Evolutionary conservation across 306 rosid species (phyloP).

Genomic region (Vigna unguiculata): DNA sequence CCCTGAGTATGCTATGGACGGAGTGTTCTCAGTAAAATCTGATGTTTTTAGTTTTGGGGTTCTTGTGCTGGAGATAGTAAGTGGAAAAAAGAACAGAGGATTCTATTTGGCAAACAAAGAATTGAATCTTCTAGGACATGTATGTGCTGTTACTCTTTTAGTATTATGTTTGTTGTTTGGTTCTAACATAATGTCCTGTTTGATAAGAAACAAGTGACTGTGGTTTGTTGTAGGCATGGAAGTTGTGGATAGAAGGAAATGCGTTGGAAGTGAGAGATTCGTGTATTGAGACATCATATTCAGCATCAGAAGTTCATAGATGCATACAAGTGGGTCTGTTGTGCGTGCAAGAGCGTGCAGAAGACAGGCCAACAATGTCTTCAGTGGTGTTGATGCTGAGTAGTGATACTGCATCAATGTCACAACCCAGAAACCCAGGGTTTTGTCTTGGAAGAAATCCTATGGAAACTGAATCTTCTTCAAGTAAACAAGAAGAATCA

Average conservation of each 20-base stretch:
- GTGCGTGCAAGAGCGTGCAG: conserved; percentile 62
- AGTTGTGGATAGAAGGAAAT: conserved; percentile 68
- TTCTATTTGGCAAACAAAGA: conserved; percentile 62
- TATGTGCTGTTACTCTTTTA: conserved; percentile 43
- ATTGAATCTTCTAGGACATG: conserved; percentile 74
- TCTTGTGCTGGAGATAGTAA: conserved; percentile 69
- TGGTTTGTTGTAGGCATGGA: conserved; percentile 62
- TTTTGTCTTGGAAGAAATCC: conserved; percentile 55
- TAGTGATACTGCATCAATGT: conserved; percentile 52
- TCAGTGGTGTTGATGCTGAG: conserved; percentile 60
- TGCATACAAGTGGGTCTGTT: conserved; percentile 57
- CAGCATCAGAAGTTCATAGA: conserved; percentile 59
- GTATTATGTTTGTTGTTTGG: not conserved
- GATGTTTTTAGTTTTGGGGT: conserved; percentile 87
- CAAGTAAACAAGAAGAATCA: conserved; percentile 55
- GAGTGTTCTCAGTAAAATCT: conserved; percentile 72
- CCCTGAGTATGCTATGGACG: conserved; percentile 86
- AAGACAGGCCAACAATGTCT: conserved; percentile 63
- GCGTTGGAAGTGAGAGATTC: conserved; percentile 64
- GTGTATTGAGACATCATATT: conserved; percentile 48
- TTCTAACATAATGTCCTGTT: conserved; percentile 9
- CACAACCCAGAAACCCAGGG: conserved; percentile 55
- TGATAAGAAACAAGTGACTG: conserved; percentile 20
- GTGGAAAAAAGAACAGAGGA: conserved; percentile 77
- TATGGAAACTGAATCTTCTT: conserved; percentile 51